Evolutionary conservation across 176 grass and related monocot species (phyloP).

Genomic region (Thalia dealbata): DNA sequence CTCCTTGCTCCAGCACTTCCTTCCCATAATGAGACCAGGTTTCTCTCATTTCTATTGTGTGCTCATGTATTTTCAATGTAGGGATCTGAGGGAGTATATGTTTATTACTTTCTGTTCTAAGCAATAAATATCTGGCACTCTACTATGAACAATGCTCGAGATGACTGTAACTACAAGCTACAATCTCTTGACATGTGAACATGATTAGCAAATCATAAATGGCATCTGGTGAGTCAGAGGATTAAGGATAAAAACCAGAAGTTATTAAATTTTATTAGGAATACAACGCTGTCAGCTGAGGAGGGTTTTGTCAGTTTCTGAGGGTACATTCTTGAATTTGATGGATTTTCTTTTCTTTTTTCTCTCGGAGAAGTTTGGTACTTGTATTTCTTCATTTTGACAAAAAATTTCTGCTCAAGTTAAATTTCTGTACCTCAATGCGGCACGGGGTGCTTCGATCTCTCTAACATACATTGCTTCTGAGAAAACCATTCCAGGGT

Average conservation of each 20-base stretch:
- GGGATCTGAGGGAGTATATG: not conserved
- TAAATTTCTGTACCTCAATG: not conserved
- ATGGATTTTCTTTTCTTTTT: no score
- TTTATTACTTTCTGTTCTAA: not conserved
- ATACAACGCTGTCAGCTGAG: no score
- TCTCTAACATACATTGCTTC: constrained; percentile 93
- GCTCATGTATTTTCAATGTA: not conserved
- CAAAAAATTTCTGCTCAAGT: not conserved
- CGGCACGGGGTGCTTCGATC: constrained; percentile 68
- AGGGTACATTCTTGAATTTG: not conserved
- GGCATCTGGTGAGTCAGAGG: no score
- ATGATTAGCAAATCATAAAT: no score
- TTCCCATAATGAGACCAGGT: constrained; percentile 97
- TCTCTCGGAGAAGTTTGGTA: not conserved
- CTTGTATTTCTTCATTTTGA: not conserved
- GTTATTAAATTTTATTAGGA: no score
- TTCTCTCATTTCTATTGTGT: constrained; percentile 5
- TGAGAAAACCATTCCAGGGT: constrained; percentile 87
- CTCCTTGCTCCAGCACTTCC: constrained; percentile 81
- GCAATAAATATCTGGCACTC: no score
- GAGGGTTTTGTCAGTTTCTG: no score
- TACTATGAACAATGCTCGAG: no score
- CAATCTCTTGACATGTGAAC: no score
- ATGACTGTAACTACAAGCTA: no score
- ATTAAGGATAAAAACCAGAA: no score